Conservation (phyloP, 257 asterid species). For the Striga asiatica region DNA sequence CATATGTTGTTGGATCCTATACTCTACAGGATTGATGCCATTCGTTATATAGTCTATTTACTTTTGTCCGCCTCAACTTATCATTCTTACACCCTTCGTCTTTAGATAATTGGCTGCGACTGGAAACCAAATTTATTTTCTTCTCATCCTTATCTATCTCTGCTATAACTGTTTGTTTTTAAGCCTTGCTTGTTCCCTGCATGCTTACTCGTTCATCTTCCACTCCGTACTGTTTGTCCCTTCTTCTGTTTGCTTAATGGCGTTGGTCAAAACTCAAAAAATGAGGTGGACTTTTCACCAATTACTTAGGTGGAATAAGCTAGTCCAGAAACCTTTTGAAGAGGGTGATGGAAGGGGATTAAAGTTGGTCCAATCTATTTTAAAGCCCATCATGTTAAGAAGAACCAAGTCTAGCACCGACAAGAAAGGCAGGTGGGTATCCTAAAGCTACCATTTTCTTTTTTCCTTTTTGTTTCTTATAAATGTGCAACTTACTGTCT, state of each 20-base stretch:
- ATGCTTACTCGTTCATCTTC: background rate
- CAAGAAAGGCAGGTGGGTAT: slow-evolving; percentile 72
- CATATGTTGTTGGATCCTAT: too few relatives aligned
- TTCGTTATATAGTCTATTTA: too few relatives aligned
- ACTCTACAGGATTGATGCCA: too few relatives aligned
- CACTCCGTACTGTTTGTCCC: background rate
- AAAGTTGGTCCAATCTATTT: slow-evolving; percentile 73
- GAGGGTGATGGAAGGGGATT: slow-evolving; percentile 91
- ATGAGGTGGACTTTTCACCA: slow-evolving; percentile 4
- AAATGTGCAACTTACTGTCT: background rate
- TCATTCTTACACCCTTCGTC: background rate
- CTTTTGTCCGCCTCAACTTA: background rate
- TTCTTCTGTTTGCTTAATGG: background rate
- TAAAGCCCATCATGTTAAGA: slow-evolving; percentile 85
- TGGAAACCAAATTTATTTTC: background rate
- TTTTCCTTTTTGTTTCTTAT: background rate
- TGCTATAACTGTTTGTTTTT: background rate
- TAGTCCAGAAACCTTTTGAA: slow-evolving; percentile 93
- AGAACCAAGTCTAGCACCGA: slow-evolving; percentile 90
- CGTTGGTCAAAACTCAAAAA: slow-evolving; percentile 10
- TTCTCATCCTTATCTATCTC: background rate
- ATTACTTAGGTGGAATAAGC: slow-evolving; percentile 80
- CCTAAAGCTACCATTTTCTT: background rate
- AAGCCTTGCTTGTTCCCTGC: background rate
- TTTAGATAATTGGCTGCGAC: background rate